Evolutionary conservation across 768 basidiomycete genomes (phyloP).

Genomic region (Pholiota conissans): DNA sequence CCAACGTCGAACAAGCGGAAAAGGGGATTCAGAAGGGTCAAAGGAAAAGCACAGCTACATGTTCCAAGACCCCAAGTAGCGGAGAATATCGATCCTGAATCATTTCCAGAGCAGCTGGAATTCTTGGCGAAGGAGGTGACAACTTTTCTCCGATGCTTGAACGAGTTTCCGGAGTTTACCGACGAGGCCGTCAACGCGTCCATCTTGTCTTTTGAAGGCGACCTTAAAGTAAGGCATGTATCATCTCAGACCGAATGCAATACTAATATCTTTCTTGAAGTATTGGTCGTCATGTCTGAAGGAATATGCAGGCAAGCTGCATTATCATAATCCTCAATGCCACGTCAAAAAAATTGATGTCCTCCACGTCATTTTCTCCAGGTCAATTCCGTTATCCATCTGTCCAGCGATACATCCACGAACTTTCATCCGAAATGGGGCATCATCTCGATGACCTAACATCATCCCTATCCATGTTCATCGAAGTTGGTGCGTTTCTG

Average conservation of each 20-base stretch:
- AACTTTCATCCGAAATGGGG: constrained; percentile 72
- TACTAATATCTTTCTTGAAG: constrained; percentile 27
- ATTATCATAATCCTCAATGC: neutral
- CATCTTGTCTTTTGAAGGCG: constrained; percentile 65
- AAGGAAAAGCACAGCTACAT: constrained; percentile 45
- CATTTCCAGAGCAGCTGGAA: constrained; percentile 66
- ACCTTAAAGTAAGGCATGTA: constrained; percentile 52
- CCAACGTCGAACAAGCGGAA: constrained; percentile 29
- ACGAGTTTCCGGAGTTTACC: constrained; percentile 78
- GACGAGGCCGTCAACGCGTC: constrained; percentile 72
- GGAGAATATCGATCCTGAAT: constrained; percentile 61
- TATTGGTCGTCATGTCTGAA: constrained; percentile 76
- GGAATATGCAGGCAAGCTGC: constrained; percentile 53
- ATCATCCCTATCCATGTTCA: constrained; percentile 67
- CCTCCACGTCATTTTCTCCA: too few relatives aligned
- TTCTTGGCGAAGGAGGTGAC: constrained; percentile 63
- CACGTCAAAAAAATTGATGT: too few relatives aligned
- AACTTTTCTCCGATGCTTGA: constrained; percentile 68
- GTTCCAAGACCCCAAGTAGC: constrained; percentile 52
- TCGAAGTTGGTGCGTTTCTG: constrained; percentile 61
- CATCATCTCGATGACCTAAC: constrained; percentile 73
- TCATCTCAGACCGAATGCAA: neutral
- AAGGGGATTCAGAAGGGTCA: constrained; percentile 29
- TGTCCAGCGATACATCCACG: constrained; percentile 74
- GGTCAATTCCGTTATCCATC: constrained; percentile 74